Conservation (phyloP, 345 rosid genomes). For the Dipteronia sinensis region DNA sequence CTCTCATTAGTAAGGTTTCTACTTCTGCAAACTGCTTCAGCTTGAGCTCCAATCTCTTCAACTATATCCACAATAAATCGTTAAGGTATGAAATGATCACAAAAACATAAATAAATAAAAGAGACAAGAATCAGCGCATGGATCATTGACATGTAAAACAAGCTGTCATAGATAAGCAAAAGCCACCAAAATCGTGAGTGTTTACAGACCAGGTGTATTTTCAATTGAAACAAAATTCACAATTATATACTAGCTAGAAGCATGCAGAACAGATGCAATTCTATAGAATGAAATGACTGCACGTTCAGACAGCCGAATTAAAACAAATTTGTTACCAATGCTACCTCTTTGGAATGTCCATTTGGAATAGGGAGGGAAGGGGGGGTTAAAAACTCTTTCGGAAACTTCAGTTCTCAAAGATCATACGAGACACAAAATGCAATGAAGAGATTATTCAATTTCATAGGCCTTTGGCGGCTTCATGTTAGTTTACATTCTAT, state of each 20-base stretch:
- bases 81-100: neutral
- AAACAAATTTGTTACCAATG: too few species aligned
- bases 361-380: too few species aligned
- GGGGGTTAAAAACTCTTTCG: too few species aligned
- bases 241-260: neutral
- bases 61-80: conserved; percentile 37
- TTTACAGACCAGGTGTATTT: neutral
- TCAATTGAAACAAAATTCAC: neutral
- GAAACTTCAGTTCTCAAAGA: too few species aligned
- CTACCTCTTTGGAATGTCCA: too few species aligned
- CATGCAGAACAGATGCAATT: neutral
- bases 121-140: neutral
- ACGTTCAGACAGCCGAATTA: too few species aligned
- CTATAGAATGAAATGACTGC: neutral
- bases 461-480: neutral
- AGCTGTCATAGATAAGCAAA: neutral
- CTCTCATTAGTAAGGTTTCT: conserved; percentile 89
- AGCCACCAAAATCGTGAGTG: neutral
- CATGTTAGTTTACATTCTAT: neutral
- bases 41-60: conserved; percentile 96
- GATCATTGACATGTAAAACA: neutral
- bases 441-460: neutral
- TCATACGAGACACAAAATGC: too few species aligned
- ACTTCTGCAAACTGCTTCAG: conserved; percentile 99
- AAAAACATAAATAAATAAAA: neutral